Conservation (phyloP, 257 asterid species). For the Handroanthus guayacan region DNA sequence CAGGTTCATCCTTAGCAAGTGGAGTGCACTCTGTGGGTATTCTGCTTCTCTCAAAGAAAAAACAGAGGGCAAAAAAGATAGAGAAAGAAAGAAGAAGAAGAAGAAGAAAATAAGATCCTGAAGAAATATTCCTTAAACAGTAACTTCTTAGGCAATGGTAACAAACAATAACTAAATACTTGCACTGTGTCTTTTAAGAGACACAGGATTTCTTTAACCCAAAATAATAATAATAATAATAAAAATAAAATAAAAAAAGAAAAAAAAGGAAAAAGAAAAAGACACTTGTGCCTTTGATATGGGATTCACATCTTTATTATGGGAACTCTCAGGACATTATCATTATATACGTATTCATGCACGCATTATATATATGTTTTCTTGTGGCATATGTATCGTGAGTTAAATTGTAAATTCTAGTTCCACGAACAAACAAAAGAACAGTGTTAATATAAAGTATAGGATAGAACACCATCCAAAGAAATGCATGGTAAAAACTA, state of each 20-base stretch:
- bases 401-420: conserved; percentile 1
- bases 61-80: no score
- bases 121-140: background rate
- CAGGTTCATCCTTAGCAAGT: conserved; percentile 13
- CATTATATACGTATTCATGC: background rate
- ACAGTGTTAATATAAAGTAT: background rate
- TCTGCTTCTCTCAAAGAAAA: background rate
- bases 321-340: conserved; percentile 11
- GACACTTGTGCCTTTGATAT: no score
- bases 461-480: background rate
- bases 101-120: background rate
- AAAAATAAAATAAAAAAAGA: no score
- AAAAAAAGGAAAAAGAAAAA: no score
- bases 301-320: background rate
- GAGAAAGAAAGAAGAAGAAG: no score
- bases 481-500: conserved; percentile 26
- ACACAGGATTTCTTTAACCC: no score
- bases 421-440: conserved; percentile 16
- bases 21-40: background rate
- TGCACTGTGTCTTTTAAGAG: background rate
- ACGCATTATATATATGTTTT: background rate
- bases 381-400: background rate
- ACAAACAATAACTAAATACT: background rate
- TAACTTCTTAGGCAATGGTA: background rate
- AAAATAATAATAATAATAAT: no score